Base-by-base conservation (phyloP, 179 eudicot species). In the Drosera spatulata region DNA sequence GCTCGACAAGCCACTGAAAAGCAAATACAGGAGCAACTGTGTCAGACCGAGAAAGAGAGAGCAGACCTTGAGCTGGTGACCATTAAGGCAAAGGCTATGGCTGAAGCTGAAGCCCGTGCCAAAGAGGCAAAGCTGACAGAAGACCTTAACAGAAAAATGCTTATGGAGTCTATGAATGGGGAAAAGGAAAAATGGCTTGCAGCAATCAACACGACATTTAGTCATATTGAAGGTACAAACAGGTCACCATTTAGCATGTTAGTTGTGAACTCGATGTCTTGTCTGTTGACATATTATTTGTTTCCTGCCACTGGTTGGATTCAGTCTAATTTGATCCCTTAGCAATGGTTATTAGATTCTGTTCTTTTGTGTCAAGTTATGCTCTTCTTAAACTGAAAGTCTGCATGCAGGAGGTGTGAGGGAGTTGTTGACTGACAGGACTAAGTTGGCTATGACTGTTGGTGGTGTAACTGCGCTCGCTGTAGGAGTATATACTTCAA, bases 121-220 rank as follows among this genome's bases (percentile, higher is more conserved):
- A 94, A 82, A 72, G 95, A 89, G 64, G 84, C 88, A 64, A 89
- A 82, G 66, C 64, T 93, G 65, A 81, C 93, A 2, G 99, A 90
- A 73, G 99, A 85, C 66, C 84, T 83, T 50, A 85, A 94, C 65
- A 81, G 77, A 73, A 85, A 84, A 73, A 86, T 86, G 97, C 95
- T 90, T 64, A n/a, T 90, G 43, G 91, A 90, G 55, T 61, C 63
- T 37, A 71, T 90, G 66, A 77, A 79, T 68, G 99, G 96, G 47
- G 99, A 94, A 75, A 86, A 68, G 62, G 95, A 94, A 56, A 94
- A 94, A 80, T 94, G 99, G 99, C 94, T 94, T 57, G 95, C 97
- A 58, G 96, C 97, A 62, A 89, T 94, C 66, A 94, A 94, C 68
- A 81, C 99, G 55, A 83, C 95, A 64, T 89, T 94, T 71, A 62